These are phyloP conservation scores for Aeschynomene evenia DNA, from an alignment of 306 rosid species.

Conservation along the genomic window DNA sequence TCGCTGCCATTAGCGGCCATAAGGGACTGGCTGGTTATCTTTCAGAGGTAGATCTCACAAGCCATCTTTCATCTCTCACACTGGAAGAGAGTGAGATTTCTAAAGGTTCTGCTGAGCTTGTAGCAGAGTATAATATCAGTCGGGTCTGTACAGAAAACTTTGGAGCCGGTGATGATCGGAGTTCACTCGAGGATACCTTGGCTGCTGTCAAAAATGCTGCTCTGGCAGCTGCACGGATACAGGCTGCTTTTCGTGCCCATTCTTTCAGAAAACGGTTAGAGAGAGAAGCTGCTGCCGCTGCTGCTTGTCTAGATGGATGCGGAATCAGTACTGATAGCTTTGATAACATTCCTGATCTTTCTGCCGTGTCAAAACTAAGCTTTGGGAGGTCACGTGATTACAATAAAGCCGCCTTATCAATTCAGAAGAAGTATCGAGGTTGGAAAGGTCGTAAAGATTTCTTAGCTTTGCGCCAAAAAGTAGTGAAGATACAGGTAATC, in stretches of 20 bases:
- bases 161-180: conserved; percentile 50
- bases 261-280: conserved; percentile 64
- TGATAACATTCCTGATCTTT: conserved; percentile 40
- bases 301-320: conserved; percentile 44
- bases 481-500: conserved; percentile 88
- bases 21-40: conserved; percentile 98
- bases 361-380: conserved; percentile 43
- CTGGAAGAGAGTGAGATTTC: conserved; percentile 67
- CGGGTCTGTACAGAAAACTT: conserved; percentile 53
- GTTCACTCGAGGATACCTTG: conserved; percentile 55
- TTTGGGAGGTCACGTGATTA: conserved; percentile 46
- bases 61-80: conserved; percentile 88
- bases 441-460: conserved; percentile 84
- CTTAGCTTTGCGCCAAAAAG: conserved; percentile 73
- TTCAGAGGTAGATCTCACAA: conserved; percentile 75
- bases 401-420: conserved; percentile 83
- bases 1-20: conserved; percentile 72
- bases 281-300: conserved; percentile 39
- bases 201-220: conserved; percentile 88
- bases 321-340: conserved; percentile 40
- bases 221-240: conserved; percentile 92
- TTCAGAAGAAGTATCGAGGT: conserved; percentile 92
- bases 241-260: conserved; percentile 86
- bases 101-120: conserved; percentile 62
- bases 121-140: conserved; percentile 62